Conservation (phyloP, 306 rosid genomes). For the Lathyrus aphaca region DNA sequence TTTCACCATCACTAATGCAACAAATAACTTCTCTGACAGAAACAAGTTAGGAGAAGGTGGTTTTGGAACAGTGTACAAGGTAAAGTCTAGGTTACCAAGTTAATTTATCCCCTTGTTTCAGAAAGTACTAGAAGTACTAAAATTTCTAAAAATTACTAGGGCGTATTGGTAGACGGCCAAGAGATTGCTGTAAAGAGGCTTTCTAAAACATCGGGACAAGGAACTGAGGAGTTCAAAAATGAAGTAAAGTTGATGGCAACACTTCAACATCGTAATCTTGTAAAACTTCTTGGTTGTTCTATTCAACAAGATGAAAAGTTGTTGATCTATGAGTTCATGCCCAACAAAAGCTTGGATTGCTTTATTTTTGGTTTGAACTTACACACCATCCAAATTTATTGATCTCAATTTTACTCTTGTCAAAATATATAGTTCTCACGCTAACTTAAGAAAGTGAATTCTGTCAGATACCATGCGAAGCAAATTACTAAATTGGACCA, state of each 20-base stretch:
- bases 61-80: constrained; percentile 21
- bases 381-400: neutral
- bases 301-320: constrained; percentile 19
- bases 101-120: neutral
- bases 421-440: neutral
- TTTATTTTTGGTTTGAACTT: constrained; percentile 27
- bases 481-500: neutral
- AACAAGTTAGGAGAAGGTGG: constrained; percentile 24
- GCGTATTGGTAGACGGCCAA: constrained; percentile 15
- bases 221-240: constrained; percentile 21
- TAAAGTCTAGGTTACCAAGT: neutral
- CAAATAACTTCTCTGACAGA: constrained; percentile 10
- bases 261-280: constrained; percentile 39
- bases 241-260: constrained; percentile 35
- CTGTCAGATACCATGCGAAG: neutral
- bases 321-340: constrained; percentile 36
- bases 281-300: constrained; percentile 35
- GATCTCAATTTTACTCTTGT: neutral
- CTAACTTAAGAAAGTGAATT: neutral
- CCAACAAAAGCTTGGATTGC: constrained; percentile 35
- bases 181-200: constrained; percentile 30
- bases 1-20: neutral
- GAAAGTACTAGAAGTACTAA: neutral
- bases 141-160: neutral
- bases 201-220: constrained; percentile 8